Percentiles rank a stretch among this genome's conserved stretches.
Conservation (phyloP, 257 asterid species). For the Solanum gracilifrons region DNA sequence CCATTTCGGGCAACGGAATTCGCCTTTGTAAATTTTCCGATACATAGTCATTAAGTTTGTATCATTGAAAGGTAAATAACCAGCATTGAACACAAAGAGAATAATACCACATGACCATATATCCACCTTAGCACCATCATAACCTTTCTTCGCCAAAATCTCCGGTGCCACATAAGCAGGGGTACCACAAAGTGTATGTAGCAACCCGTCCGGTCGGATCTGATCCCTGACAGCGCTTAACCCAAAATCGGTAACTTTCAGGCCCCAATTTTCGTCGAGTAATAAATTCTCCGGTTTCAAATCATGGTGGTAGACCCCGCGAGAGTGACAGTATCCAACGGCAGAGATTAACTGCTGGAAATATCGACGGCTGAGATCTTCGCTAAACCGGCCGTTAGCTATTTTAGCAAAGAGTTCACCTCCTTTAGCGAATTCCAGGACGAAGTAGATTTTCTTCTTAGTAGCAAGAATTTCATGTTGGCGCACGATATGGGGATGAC, state of each 20-base stretch:
- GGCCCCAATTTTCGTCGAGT: slow-evolving; percentile 24
- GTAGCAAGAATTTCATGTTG: slow-evolving; percentile 34
- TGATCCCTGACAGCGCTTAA: slow-evolving; percentile 34
- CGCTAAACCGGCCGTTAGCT: slow-evolving; percentile 29
- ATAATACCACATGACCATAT: slow-evolving; percentile 47
- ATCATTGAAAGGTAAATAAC: slow-evolving; percentile 44
- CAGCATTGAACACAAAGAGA: slow-evolving; percentile 34
- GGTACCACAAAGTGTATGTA: slow-evolving; percentile 45
- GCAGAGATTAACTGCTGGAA: slow-evolving; percentile 39
- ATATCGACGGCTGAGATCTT: slow-evolving; percentile 19
- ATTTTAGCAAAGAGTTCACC: slow-evolving; percentile 34
- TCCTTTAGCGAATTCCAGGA: slow-evolving; percentile 36
- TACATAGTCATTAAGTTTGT: slow-evolving; percentile 39
- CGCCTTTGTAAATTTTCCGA: slow-evolving; percentile 36
- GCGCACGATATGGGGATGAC: slow-evolving; percentile 18
- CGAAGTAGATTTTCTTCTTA: slow-evolving; percentile 26
- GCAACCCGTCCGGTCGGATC: slow-evolving; percentile 16
- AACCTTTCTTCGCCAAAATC: slow-evolving; percentile 33
- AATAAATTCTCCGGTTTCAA: slow-evolving; percentile 34
- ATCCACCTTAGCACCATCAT: slow-evolving; percentile 40
- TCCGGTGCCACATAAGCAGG: slow-evolving; percentile 48
- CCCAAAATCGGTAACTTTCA: slow-evolving; percentile 38
- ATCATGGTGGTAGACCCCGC: slow-evolving; percentile 36
- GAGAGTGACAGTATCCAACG: slow-evolving; percentile 37
- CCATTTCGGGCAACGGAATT: slow-evolving; percentile 44